A percentile compares a stretch with the other conserved stretches of the same genome.
Evolutionary conservation across 306 rosid species (phyloP).

Genomic region (Rubus idaeus): DNA sequence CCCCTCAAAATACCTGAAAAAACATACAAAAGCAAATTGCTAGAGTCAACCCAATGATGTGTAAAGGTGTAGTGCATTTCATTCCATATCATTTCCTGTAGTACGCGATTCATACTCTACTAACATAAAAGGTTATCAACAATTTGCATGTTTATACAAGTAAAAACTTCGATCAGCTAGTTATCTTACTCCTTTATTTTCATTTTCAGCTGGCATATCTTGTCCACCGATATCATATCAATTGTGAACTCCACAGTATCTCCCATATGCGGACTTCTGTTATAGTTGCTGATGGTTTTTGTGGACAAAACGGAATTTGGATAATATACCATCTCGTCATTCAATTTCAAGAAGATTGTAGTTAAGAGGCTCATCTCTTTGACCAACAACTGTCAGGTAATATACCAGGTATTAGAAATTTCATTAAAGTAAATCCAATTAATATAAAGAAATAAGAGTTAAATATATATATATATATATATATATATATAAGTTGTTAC

Average conservation of each 20-base stretch:
- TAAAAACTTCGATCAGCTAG: too few relatives aligned
- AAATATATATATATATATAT: too few relatives aligned
- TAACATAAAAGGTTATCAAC: too few relatives aligned
- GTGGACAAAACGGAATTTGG: slow-evolving; percentile 79
- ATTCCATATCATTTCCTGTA: too few relatives aligned
- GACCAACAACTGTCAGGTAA: slow-evolving; percentile 61
- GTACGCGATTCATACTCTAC: too few relatives aligned
- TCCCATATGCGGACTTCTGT: slow-evolving; percentile 81
- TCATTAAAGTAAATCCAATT: slow-evolving; percentile 1
- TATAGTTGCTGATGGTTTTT: slow-evolving; percentile 77
- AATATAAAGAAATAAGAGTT: slow-evolving; percentile 1
- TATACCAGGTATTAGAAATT: neutral
- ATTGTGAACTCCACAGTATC: slow-evolving; percentile 61
- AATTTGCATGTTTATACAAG: too few relatives aligned
- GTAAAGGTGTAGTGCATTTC: too few relatives aligned
- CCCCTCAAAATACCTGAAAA: slow-evolving; percentile 64
- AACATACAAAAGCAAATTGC: neutral
- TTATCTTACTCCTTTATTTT: slow-evolving; percentile 49
- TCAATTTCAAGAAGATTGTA: slow-evolving; percentile 77
- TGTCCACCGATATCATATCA: slow-evolving; percentile 69
- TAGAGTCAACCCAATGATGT: too few relatives aligned
- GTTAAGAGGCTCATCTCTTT: slow-evolving; percentile 92
- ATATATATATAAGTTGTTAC: slow-evolving; percentile 44
- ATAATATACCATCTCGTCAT: slow-evolving; percentile 74
- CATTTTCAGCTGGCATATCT: slow-evolving; percentile 60